Evolutionary conservation across 768 basidiomycete species (phyloP).

Genomic region (Candolleomyces aberdarensis): DNA sequence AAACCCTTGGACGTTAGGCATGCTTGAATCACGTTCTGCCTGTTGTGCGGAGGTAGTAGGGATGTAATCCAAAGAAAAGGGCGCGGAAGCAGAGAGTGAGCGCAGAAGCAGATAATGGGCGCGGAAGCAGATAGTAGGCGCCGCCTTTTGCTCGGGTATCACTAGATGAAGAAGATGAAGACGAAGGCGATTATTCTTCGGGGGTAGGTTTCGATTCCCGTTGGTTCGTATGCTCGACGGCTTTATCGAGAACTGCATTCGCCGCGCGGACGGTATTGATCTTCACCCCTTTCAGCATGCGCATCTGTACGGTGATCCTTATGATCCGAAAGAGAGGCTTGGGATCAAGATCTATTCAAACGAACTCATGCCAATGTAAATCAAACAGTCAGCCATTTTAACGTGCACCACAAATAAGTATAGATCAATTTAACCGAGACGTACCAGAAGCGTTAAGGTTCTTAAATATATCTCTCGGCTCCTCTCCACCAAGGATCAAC

Average conservation of each 20-base stretch:
- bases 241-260: constrained; percentile 47
- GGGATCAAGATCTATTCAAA: constrained; percentile 4
- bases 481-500: constrained; percentile 53
- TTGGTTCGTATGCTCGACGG: constrained; percentile 21
- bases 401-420: no score
- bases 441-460: constrained; percentile 9
- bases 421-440: no score
- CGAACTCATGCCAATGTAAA: no score
- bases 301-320: constrained; percentile 58
- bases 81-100: no score
- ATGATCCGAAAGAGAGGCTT: constrained; percentile 53
- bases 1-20: no score
- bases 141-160: no score
- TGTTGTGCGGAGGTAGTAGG: no score
- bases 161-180: background rate
- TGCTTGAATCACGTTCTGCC: no score
- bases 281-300: constrained; percentile 49
- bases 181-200: background rate
- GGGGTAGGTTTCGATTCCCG: background rate
- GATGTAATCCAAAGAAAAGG: no score
- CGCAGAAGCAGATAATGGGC: no score
- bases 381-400: background rate
- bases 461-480: constrained; percentile 40
- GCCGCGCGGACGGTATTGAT: constrained; percentile 54
- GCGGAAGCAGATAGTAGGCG: no score